phyloP scores from a whole-genome alignment of 116 monocot genomes.

The Papilionanthe hybrid region DNA sequence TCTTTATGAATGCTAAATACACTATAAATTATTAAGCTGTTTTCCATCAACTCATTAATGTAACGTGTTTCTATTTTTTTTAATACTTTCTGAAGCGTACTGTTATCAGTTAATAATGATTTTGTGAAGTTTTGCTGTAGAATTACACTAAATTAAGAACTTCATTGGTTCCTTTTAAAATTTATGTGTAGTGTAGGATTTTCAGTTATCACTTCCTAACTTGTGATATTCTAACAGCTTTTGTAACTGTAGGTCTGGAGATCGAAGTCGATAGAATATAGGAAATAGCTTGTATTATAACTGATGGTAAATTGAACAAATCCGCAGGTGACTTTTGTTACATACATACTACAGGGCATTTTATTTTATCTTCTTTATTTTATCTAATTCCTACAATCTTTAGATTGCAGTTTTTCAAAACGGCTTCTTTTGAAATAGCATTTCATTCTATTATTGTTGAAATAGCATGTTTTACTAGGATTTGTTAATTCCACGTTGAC shows the following conservation, averaged over 20 bases:
- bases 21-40: background rate
- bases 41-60: background rate
- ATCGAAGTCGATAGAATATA: constrained; percentile 80
- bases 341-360: background rate
- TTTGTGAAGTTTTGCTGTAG: background rate
- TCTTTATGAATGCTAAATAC: background rate
- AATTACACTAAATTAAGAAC: background rate
- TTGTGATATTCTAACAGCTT: background rate
- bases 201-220: background rate
- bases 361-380: background rate
- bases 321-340: constrained; percentile 54
- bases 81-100: background rate
- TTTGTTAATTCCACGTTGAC: background rate
- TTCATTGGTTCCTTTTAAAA: background rate
- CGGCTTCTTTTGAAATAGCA: background rate
- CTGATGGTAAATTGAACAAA: constrained; percentile 77
- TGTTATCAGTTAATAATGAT: background rate
- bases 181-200: background rate
- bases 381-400: background rate
- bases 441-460: background rate
- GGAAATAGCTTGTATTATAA: constrained; percentile 96
- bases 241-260: constrained; percentile 55
- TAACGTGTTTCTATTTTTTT: background rate
- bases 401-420: background rate
- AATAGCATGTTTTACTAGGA: background rate